Conservation (phyloP, 495 filamentous ascomycete genomes). For the Aspergillus incahuasiensis region DNA sequence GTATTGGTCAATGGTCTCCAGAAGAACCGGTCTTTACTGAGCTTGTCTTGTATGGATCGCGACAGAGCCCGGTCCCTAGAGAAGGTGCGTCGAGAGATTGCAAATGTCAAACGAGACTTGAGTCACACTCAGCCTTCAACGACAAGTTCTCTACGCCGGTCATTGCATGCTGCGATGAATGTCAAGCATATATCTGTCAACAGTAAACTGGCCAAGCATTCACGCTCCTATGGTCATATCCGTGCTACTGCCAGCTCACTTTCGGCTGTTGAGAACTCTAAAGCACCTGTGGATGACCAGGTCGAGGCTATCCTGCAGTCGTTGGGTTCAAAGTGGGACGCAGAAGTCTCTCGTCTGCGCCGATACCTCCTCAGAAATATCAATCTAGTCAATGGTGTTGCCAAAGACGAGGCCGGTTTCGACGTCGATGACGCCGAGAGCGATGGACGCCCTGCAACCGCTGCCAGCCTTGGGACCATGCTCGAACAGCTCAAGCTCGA, state of each 20-base stretch:
- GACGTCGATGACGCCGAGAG: slow-evolving; percentile 29
- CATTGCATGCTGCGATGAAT: slow-evolving; percentile 38
- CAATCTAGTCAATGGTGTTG: slow-evolving; percentile 47
- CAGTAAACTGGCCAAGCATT: slow-evolving; percentile 33
- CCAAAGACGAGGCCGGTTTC: slow-evolving; percentile 10
- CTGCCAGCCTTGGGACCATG: slow-evolving; percentile 37
- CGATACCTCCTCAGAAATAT: slow-evolving; percentile 60
- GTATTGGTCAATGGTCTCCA: slow-evolving; percentile 69
- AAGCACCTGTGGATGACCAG: slow-evolving; percentile 41
- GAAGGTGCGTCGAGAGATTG: slow-evolving; percentile 55
- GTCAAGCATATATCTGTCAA: slow-evolving; percentile 27
- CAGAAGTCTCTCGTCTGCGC: slow-evolving; percentile 51
- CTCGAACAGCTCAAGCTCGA: slow-evolving; percentile 39
- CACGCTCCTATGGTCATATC: slow-evolving; percentile 19
- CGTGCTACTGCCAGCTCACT: slow-evolving; percentile 19
- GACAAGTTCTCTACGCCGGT: slow-evolving; percentile 43
- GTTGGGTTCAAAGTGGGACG: slow-evolving; percentile 59
- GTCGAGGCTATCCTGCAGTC: slow-evolving; percentile 50
- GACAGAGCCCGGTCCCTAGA: slow-evolving; percentile 59
- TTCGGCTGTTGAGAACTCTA: slow-evolving; percentile 23
- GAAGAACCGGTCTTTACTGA: slow-evolving; percentile 60
- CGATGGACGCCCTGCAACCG: slow-evolving; percentile 36
- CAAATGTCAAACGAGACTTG: slow-evolving; percentile 45
- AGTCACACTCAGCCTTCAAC: slow-evolving; percentile 27
- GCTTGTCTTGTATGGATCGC: slow-evolving; percentile 61